Percentiles rank a stretch among this genome's conserved stretches.
Conservation (phyloP, 257 asterid genomes). For the Linderniella brevidens region DNA sequence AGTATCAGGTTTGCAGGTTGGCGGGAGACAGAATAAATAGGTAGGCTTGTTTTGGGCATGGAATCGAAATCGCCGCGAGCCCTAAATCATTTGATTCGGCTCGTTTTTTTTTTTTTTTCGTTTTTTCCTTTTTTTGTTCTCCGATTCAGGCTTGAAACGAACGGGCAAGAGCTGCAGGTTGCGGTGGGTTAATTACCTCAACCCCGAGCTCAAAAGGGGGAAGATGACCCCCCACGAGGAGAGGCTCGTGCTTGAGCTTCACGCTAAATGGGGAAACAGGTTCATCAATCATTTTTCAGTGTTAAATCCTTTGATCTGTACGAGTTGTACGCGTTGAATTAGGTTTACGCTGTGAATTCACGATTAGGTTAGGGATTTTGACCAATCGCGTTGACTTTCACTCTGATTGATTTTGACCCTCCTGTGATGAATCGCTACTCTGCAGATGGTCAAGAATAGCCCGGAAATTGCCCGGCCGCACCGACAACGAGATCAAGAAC, state of each 20-base stretch:
- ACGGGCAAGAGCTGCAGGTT: constrained; percentile 90
- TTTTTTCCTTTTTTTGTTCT: background rate
- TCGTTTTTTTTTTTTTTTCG: background rate
- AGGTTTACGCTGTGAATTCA: too few species aligned
- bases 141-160: constrained; percentile 54
- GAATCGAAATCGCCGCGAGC: constrained; percentile 10
- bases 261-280: constrained; percentile 89
- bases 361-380: too few species aligned
- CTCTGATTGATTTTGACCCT: background rate
- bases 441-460: constrained; percentile 93
- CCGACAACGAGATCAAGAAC: constrained; percentile 87
- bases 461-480: constrained; percentile 75
- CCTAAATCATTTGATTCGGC: constrained; percentile 11
- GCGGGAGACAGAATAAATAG: constrained; percentile 73
- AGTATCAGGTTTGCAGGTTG: constrained; percentile 99
- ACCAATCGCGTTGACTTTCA: too few species aligned
- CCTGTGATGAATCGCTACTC: background rate
- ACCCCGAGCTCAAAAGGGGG: constrained; percentile 72
- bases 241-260: constrained; percentile 60
- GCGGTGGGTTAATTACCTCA: constrained; percentile 88
- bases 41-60: constrained; percentile 82
- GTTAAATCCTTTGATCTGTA: background rate
- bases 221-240: constrained; percentile 79
- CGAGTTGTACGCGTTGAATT: background rate
- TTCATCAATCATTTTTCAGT: background rate